Evolutionary conservation across 495 filamentous ascomycete genomes (phyloP).

Genomic region (Neurospora sp.): DNA sequence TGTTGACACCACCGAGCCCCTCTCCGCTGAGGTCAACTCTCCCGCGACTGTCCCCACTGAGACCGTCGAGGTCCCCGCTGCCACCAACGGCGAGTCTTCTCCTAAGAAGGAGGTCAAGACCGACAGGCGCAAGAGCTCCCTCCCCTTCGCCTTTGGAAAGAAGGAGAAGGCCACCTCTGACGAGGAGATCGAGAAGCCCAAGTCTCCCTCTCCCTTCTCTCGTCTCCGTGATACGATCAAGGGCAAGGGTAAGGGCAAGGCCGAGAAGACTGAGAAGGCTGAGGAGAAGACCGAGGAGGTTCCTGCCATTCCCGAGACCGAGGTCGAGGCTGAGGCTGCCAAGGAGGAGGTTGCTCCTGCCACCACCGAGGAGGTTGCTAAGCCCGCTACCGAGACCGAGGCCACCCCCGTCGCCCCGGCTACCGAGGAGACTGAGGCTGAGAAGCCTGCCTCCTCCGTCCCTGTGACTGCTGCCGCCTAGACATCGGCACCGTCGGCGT

Average conservation of each 20-base stretch:
- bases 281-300: constrained; percentile 33
- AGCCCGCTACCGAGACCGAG: constrained; percentile 28
- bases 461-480: constrained; percentile 40
- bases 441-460: constrained; percentile 29
- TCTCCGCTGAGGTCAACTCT: constrained; percentile 35
- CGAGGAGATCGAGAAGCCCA: constrained; percentile 40
- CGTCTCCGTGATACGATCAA: constrained; percentile 47
- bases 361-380: constrained; percentile 29
- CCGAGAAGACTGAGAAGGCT: constrained; percentile 40
- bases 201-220: constrained; percentile 44
- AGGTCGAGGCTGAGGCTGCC: constrained; percentile 36
- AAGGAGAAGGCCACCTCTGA: constrained; percentile 41
- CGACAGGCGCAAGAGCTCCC: constrained; percentile 48
- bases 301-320: constrained; percentile 21
- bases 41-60: constrained; percentile 35
- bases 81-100: constrained; percentile 38
- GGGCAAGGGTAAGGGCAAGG: constrained; percentile 31
- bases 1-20: constrained; percentile 44
- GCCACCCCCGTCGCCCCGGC: constrained; percentile 28
- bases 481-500: constrained; percentile 15
- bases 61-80: constrained; percentile 30
- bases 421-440: constrained; percentile 25
- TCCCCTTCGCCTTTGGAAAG: constrained; percentile 46
- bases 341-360: constrained; percentile 31
- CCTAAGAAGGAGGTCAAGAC: constrained; percentile 38